A percentile compares a stretch with the other conserved stretches of the same genome.
phyloP scores from a whole-genome alignment of 2,329 filamentous ascomycete genomes.

The Fusarium chaquense region DNA sequence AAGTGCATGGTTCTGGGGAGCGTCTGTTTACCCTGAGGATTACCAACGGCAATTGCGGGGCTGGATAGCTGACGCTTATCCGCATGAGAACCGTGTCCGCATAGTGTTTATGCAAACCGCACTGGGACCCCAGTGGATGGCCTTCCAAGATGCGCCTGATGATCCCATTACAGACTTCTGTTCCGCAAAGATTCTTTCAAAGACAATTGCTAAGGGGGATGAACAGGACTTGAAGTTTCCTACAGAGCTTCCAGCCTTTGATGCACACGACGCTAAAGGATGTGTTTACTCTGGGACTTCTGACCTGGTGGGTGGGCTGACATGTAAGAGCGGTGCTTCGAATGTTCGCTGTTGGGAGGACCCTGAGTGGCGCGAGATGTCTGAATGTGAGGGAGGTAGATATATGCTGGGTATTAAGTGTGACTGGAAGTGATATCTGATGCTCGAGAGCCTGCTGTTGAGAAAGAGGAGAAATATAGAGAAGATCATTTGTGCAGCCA shows the following conservation, averaged over 20 bases:
- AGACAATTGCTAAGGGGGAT: not conserved
- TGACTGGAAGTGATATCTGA: not conserved
- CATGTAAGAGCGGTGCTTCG: not conserved
- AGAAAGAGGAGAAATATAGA: too few species aligned
- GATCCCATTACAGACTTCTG: not conserved
- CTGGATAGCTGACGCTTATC: not conserved
- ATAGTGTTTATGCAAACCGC: not conserved
- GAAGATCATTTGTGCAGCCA: too few species aligned
- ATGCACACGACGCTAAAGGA: not conserved
- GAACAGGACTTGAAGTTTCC: not conserved
- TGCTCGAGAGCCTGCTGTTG: too few species aligned
- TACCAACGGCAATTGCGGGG: not conserved
- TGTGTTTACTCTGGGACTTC: constrained; percentile 3
- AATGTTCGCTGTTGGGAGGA: constrained; percentile 2
- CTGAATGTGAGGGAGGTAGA: not conserved
- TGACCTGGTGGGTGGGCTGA: not conserved
- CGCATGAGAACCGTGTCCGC: not conserved
- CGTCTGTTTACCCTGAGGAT: not conserved
- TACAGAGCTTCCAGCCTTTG: not conserved
- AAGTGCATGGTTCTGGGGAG: not conserved
- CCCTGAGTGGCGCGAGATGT: not conserved
- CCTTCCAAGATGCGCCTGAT: not conserved
- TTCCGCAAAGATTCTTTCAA: not conserved
- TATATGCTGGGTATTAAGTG: constrained; percentile 2
- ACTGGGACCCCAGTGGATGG: not conserved